Evolutionary conservation across 1,139 yeast genomes (phyloP).

Genomic region (Candida albicans): DNA sequence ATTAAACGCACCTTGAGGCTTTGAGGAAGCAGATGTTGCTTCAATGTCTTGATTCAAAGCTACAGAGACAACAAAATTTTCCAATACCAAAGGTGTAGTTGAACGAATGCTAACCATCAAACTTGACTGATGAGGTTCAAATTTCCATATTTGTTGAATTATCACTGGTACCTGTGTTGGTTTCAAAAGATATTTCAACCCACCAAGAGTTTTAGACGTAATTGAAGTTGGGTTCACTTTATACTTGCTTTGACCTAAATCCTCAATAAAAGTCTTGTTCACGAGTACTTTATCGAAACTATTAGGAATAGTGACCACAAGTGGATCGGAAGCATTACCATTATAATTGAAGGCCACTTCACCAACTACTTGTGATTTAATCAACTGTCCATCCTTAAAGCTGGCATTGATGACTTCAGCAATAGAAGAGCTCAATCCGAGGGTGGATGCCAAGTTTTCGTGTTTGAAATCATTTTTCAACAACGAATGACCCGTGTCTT

Average conservation of each 20-base stretch:
- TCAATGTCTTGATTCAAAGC: slow-evolving; percentile 46
- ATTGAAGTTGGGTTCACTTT: slow-evolving; percentile 39
- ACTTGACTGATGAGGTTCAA: slow-evolving; percentile 80
- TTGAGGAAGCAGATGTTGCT: slow-evolving; percentile 74
- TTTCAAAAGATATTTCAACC: slow-evolving; percentile 59
- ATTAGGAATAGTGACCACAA: slow-evolving; percentile 32
- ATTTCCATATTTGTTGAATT: slow-evolving; percentile 84
- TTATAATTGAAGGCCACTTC: slow-evolving; percentile 74
- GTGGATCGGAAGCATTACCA: slow-evolving; percentile 17
- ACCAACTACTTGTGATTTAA: slow-evolving; percentile 65
- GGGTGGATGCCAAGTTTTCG: slow-evolving; percentile 40
- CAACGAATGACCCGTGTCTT: slow-evolving; percentile 37
- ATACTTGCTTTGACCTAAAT: slow-evolving; percentile 29
- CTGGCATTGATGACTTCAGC: slow-evolving; percentile 81
- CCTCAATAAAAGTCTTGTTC: slow-evolving; percentile 44
- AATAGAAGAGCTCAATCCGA: slow-evolving; percentile 66
- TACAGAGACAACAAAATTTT: slow-evolving; percentile 70
- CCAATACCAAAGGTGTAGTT: slow-evolving; percentile 43
- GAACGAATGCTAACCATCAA: slow-evolving; percentile 72
- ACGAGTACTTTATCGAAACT: slow-evolving; percentile 37
- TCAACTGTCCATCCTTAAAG: slow-evolving; percentile 62
- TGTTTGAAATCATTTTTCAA: slow-evolving; percentile 47
- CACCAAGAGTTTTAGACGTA: slow-evolving; percentile 65
- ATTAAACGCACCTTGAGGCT: slow-evolving; percentile 88
- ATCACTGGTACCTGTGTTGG: slow-evolving; percentile 64